Percentiles rank a stretch among this genome's conserved stretches.
These are phyloP conservation scores for Vicia faba DNA, from an alignment of 306 rosid genomes.

Conservation along the genomic window DNA sequence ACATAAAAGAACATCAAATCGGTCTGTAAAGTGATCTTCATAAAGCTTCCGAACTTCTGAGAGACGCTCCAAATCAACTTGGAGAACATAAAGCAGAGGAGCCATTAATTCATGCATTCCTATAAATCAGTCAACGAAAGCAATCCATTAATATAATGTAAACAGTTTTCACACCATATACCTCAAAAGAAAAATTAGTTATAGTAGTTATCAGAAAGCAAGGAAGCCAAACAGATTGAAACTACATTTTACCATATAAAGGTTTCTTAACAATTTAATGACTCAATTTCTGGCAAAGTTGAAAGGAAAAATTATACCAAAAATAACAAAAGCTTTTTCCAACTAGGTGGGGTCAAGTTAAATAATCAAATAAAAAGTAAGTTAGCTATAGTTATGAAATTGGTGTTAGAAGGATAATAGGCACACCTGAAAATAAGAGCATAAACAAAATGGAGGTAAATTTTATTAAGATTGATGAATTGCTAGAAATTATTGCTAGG, in stretches of 20 bases:
- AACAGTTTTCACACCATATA: slow-evolving; percentile 33
- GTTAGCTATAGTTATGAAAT: neutral
- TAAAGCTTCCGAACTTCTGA: slow-evolving; percentile 76
- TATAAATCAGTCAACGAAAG: slow-evolving; percentile 36
- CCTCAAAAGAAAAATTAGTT: slow-evolving; percentile 21
- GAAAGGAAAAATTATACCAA: slow-evolving; percentile 10
- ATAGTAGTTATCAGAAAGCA: slow-evolving; percentile 29
- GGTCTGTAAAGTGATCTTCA: slow-evolving; percentile 87
- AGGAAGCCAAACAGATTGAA: slow-evolving; percentile 19
- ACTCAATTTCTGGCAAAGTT: neutral
- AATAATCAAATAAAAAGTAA: neutral
- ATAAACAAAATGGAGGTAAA: slow-evolving; percentile 7
- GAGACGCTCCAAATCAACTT: slow-evolving; percentile 80
- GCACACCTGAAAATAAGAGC: slow-evolving; percentile 2
- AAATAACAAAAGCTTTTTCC: neutral
- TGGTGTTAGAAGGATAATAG: slow-evolving; percentile 3
- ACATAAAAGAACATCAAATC: slow-evolving; percentile 73
- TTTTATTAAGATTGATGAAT: slow-evolving; percentile 10
- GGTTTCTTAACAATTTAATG: slow-evolving; percentile 22
- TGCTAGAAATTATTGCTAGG: slow-evolving; percentile 26
- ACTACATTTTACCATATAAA: slow-evolving; percentile 20
- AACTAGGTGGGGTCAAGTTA: neutral
- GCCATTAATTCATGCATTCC: slow-evolving; percentile 99
- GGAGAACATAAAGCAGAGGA: slow-evolving; percentile 88
- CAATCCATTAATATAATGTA: slow-evolving; percentile 17